Base-by-base conservation (phyloP, 2,329 filamentous ascomycete genomes). In the Reticulascus tulasneorum region DNA sequence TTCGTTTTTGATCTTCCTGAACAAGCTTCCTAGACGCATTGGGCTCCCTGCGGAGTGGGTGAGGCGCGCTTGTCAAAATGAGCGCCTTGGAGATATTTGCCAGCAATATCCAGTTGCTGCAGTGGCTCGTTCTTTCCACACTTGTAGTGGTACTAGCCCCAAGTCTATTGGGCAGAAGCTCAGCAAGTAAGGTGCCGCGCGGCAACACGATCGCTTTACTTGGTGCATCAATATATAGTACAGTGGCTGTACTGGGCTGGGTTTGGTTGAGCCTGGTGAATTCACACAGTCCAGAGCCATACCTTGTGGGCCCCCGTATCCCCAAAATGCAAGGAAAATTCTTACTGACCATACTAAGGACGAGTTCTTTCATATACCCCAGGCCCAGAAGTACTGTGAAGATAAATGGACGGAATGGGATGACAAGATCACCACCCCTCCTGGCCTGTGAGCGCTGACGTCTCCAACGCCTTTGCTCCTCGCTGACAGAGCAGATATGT, bases 351-450 rank as follows among this genome's bases (percentile, higher is more conserved):
- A 1, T 6, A 19, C 22, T 16, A 45, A 91, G 86, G 87, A 94
- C 56, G 87, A 94, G 55, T 69, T 88, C 20, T 94, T 93, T 45
- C 87, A 98, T 58, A 82, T 96, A 16, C 86, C 88, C 0, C 93
- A 98, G 62, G 89, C 89, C 0, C 87, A 94, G 52, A 79, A 77
- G 20, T 98, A 95, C 59, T 96, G 90, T 59, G 59, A 75, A 25
- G 82, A 84, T 9, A 74, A 75, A 35, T 94, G 84, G 65, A 56
- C 60, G 10, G 72, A 86, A 37, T 98, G 93, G 93, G 90, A 98
- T 60, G 84, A 91, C 41, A 98, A 97, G 59, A 93, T 98, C 55
- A 98, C 93, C 1, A 98, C 93, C 2, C 93, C 93, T 1, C 91
- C 93, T 1, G 93, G 90, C 22, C 66, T 98, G 66, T 88, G 69